phyloP scores from a whole-genome alignment of 768 basidiomycete genomes.

The Agaricus blazei region DNA sequence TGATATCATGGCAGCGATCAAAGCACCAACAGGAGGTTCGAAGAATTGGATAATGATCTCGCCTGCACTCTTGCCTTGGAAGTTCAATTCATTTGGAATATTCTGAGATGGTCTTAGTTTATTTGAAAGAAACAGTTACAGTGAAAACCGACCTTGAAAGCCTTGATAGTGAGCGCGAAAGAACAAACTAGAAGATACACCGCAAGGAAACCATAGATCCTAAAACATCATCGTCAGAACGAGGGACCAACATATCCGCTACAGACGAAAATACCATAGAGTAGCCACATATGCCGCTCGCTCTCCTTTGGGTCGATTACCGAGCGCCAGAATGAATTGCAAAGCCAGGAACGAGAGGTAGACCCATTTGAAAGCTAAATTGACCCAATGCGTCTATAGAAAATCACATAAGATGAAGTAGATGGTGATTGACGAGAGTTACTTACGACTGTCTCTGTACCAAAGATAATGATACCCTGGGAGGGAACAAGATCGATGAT shows the following conservation, averaged over 20 bases:
- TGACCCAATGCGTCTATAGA: conserved; percentile 82
- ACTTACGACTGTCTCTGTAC: conserved; percentile 63
- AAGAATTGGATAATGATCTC: conserved; percentile 61
- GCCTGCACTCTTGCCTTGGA: conserved; percentile 35
- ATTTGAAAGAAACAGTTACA: not conserved
- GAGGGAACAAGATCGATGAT: conserved; percentile 82
- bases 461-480: conserved; percentile 58
- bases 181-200: conserved; percentile 87
- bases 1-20: conserved; percentile 84
- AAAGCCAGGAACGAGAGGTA: conserved; percentile 83
- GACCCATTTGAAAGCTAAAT: conserved; percentile 77
- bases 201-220: conserved; percentile 82
- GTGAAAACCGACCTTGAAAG: conserved; percentile 58
- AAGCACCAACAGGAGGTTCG: conserved; percentile 67
- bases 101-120: conserved; percentile 25
- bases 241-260: conserved; percentile 36
- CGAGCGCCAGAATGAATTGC: conserved; percentile 60
- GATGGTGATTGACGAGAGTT: not conserved
- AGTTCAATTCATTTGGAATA: conserved; percentile 43
- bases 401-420: not conserved
- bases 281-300: conserved; percentile 65
- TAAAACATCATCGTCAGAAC: conserved; percentile 16
- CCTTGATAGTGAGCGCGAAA: conserved; percentile 73
- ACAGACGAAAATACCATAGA: conserved; percentile 70
- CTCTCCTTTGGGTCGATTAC: conserved; percentile 88